Evolutionary conservation across 225 moss, liverwort and hornwort genomes (phyloP).

Genomic region (Physcomitrium patens): DNA sequence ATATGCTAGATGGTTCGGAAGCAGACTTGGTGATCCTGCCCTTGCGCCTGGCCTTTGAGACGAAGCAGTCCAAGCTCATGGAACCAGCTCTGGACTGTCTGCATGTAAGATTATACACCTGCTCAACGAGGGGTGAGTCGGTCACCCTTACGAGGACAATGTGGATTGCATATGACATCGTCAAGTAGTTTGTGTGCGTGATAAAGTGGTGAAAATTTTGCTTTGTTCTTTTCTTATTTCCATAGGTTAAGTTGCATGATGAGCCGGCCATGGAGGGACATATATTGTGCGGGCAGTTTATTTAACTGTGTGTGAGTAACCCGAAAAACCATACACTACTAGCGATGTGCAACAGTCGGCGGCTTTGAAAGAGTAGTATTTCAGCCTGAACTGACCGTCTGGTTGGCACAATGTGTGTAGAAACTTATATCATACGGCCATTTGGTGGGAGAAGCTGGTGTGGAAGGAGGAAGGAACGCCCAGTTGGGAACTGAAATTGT

Average conservation of each 20-base stretch:
- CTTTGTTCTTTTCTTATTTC: no score
- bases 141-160: not conserved
- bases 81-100: constrained; percentile 85
- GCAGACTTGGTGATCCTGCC: constrained; percentile 86
- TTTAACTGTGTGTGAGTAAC: no score
- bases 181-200: not conserved
- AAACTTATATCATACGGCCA: constrained; percentile 92
- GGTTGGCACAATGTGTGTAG: constrained; percentile 40
- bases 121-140: not conserved
- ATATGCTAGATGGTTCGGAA: constrained; percentile 74
- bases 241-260: no score
- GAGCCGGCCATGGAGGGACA: no score
- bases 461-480: constrained; percentile 82
- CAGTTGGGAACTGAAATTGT: constrained; percentile 70
- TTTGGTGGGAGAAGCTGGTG: constrained; percentile 85
- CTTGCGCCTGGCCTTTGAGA: constrained; percentile 82
- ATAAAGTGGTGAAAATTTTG: not conserved
- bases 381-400: not conserved
- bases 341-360: no score
- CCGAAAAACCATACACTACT: no score
- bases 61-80: constrained; percentile 81
- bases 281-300: not conserved
- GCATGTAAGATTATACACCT: constrained; percentile 56
- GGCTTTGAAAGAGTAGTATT: not conserved
- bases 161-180: not conserved